Percentiles rank a stretch among this genome's conserved stretches.
phyloP scores from a whole-genome alignment of 1,284 basidiomycete species.

The Grifola frondosa region DNA sequence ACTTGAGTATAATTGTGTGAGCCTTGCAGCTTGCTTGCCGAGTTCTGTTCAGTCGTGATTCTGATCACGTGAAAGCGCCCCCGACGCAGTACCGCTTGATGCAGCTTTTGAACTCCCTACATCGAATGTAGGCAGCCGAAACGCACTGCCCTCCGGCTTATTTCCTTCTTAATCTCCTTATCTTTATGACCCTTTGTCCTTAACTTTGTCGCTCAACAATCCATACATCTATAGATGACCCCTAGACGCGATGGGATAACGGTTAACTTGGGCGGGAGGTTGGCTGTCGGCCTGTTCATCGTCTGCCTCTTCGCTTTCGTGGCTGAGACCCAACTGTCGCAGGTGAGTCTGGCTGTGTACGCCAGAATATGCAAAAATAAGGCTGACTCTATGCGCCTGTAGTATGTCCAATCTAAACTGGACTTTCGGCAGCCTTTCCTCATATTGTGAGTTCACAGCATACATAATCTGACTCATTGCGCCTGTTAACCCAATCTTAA shows the following conservation, averaged over 20 bases:
- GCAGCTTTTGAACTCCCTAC: too few relatives aligned
- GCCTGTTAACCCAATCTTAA: not conserved
- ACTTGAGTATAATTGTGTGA: too few relatives aligned
- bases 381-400: constrained; percentile 6
- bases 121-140: too few relatives aligned
- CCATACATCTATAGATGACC: constrained; percentile 24
- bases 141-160: too few relatives aligned
- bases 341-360: constrained; percentile 43
- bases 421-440: constrained; percentile 76
- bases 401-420: constrained; percentile 76
- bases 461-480: constrained; percentile 1
- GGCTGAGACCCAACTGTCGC: constrained; percentile 66
- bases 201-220: too few relatives aligned
- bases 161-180: too few relatives aligned
- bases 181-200: too few relatives aligned
- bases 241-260: constrained; percentile 23
- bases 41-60: too few relatives aligned
- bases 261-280: constrained; percentile 30
- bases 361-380: not conserved
- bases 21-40: not conserved
- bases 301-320: constrained; percentile 63
- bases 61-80: constrained; percentile 3
- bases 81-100: too few relatives aligned
- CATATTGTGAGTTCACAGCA: constrained; percentile 55
- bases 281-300: constrained; percentile 51